Percentiles rank a stretch among this genome's conserved stretches.
These are phyloP conservation scores for Colletotrichum gloeosporioides DNA, from an alignment of 2,329 filamentous ascomycete species.

Conservation along the genomic window DNA sequence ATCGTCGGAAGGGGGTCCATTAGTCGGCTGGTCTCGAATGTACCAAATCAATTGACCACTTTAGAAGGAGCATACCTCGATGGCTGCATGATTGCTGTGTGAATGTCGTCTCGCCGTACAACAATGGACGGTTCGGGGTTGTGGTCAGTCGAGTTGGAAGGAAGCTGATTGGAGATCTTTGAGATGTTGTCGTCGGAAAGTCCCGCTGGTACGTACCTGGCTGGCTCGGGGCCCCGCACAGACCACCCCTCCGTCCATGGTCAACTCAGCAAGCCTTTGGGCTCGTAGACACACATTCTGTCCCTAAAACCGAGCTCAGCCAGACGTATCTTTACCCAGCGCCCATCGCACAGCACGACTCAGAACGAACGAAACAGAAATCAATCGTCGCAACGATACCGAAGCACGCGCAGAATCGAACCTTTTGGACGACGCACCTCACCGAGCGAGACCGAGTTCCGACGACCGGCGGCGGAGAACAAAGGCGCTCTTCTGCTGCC, in stretches of 20 bases:
- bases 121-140: slow-evolving; percentile 5
- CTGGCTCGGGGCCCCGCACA: not conserved
- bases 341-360: not conserved
- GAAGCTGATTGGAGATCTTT: slow-evolving; percentile 22
- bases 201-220: slow-evolving; percentile 14
- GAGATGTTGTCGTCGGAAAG: slow-evolving; percentile 22
- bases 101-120: slow-evolving; percentile 16
- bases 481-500: slow-evolving; percentile 14
- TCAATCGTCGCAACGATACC: not conserved
- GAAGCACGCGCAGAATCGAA: not conserved
- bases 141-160: slow-evolving; percentile 18
- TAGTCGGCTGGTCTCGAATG: not conserved
- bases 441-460: not conserved
- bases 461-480: slow-evolving; percentile 12
- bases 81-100: slow-evolving; percentile 33
- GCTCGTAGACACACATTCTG: slow-evolving; percentile 19
- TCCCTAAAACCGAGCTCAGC: slow-evolving; percentile 17
- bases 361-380: not conserved
- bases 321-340: slow-evolving; percentile 10
- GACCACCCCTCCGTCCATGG: slow-evolving; percentile 7
- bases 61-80: slow-evolving; percentile 25
- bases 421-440: not conserved
- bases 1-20: not conserved
- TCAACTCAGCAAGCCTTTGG: slow-evolving; percentile 20
- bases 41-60: not conserved